phyloP scores from a whole-genome alignment of 2,329 filamentous ascomycete genomes.

The Alternaria panax region DNA sequence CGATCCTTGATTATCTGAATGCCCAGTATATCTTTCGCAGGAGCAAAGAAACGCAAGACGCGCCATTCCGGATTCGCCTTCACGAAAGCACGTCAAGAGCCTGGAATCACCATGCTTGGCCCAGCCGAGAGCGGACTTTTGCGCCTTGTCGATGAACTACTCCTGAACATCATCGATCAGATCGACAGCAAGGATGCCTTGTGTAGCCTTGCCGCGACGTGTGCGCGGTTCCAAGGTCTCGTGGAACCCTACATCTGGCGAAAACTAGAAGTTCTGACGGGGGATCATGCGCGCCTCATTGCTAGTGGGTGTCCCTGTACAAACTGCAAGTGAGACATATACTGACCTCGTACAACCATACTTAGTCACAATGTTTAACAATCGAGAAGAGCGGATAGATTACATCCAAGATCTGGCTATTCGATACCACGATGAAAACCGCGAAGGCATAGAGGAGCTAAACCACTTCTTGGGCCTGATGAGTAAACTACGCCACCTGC shows the following conservation, averaged over 20 bases:
- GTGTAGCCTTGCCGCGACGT: conserved; percentile 42
- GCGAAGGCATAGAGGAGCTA: conserved; percentile 40
- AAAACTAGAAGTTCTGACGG: conserved; percentile 35
- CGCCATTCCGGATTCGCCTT: conserved; percentile 35
- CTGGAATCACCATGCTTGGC: conserved; percentile 22
- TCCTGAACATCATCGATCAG: conserved; percentile 45
- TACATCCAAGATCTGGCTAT: conserved; percentile 42
- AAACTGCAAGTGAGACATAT: too few relatives aligned
- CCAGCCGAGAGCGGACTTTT: conserved; percentile 29
- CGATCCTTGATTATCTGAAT: conserved; percentile 19
- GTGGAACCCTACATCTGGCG: conserved; percentile 47
- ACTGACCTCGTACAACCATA: too few relatives aligned
- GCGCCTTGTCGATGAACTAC: conserved; percentile 44
- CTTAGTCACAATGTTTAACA: conserved; percentile 32
- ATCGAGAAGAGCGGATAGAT: conserved; percentile 30
- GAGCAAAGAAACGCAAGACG: conserved; percentile 40
- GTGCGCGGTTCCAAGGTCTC: conserved; percentile 38
- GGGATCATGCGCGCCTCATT: conserved; percentile 34
- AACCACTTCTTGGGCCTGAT: conserved; percentile 39
- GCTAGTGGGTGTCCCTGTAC: too few relatives aligned
- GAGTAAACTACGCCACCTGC: conserved; percentile 39
- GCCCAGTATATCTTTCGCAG: conserved; percentile 29
- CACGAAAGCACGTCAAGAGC: conserved; percentile 29
- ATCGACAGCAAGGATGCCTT: conserved; percentile 32
- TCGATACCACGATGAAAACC: conserved; percentile 31